Conservation (phyloP, 441 rosid species). For the Manihot esculenta region DNA sequence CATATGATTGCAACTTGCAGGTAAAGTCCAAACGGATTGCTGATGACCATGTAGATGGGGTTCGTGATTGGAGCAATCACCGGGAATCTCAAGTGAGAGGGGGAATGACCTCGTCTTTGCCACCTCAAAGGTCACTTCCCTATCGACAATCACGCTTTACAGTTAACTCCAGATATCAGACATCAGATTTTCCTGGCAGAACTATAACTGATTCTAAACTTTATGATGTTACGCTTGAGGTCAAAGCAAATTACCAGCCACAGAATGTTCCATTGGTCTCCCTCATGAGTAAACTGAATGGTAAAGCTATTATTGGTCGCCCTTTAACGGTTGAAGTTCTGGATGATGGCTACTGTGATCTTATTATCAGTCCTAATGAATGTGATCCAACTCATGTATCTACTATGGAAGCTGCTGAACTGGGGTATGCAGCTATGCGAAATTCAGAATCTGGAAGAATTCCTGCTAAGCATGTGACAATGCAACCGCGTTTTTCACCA, state of each 20-base stretch:
- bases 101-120: conserved; percentile 28
- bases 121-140: conserved; percentile 54
- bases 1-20: conserved; percentile 15
- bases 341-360: conserved; percentile 42
- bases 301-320: conserved; percentile 87
- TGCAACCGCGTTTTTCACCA: conserved; percentile 26
- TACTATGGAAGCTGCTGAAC: conserved; percentile 17
- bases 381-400: conserved; percentile 23
- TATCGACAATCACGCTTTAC: conserved; percentile 59
- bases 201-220: conserved; percentile 42
- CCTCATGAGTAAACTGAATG: conserved; percentile 77
- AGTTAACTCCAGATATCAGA: conserved; percentile 47
- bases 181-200: conserved; percentile 42
- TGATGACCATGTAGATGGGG: conserved; percentile 31
- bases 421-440: conserved; percentile 26
- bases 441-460: conserved; percentile 36
- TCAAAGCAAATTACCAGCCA: conserved; percentile 66
- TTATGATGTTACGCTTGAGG: conserved; percentile 75
- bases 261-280: conserved; percentile 87
- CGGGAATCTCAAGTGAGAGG: conserved; percentile 37
- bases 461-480: conserved; percentile 34
- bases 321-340: conserved; percentile 67
- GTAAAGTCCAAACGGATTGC: conserved; percentile 26
- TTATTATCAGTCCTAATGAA: conserved; percentile 22
- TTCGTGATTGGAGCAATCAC: conserved; percentile 37